Conservation (phyloP, 768 basidiomycete genomes). For the Mycena capillaripes region DNA sequence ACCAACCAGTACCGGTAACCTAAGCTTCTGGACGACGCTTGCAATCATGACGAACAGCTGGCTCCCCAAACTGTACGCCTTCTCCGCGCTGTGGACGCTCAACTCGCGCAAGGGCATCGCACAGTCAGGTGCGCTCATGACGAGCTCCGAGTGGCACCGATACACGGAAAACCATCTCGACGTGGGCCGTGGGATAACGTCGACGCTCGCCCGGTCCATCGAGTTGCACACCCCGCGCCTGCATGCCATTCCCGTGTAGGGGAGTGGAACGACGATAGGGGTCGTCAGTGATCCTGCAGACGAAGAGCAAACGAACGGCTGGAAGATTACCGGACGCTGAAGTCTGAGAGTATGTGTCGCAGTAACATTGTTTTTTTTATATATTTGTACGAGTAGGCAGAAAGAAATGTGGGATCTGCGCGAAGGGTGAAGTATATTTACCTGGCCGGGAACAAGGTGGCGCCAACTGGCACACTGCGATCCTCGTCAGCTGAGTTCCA, state of each 20-base stretch:
- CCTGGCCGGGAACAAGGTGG: too few relatives aligned
- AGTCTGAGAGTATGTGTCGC: too few relatives aligned
- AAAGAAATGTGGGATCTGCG: too few relatives aligned
- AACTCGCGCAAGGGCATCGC: background rate
- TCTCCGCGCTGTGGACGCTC: slow-evolving; percentile 5
- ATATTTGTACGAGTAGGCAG: too few relatives aligned
- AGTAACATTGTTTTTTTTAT: too few relatives aligned
- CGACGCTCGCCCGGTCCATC: background rate
- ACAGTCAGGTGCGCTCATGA: background rate
- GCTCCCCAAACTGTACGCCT: background rate
- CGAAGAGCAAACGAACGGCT: background rate
- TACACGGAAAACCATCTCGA: background rate
- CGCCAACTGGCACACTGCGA: too few relatives aligned
- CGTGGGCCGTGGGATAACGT: background rate
- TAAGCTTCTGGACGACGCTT: background rate
- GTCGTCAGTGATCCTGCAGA: background rate
- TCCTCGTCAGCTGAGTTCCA: too few relatives aligned
- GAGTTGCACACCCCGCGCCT: background rate
- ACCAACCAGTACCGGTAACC: background rate
- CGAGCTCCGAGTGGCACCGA: background rate
- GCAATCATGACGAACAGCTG: background rate
- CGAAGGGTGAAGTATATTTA: too few relatives aligned
- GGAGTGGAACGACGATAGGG: background rate
- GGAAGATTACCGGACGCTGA: background rate
- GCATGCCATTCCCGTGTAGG: background rate